Base-by-base conservation (phyloP, 2,329 filamentous ascomycete genomes). In the Sporothrix euskadiensis region DNA sequence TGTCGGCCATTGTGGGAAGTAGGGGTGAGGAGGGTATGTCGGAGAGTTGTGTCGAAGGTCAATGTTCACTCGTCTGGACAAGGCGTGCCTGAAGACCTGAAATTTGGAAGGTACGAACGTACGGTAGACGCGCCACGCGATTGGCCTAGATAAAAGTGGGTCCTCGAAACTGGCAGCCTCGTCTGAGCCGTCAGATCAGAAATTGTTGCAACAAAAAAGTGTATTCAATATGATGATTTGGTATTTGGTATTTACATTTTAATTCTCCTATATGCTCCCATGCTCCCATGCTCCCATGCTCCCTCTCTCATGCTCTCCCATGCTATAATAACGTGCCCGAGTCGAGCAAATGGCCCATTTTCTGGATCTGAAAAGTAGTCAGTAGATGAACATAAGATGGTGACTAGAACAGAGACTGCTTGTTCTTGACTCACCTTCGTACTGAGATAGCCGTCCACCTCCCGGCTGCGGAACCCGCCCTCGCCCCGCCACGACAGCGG, bases 381-480 rank as follows among this genome's bases (percentile, higher is more conserved):
- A 65, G 49, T 2, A 54, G 19, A 19, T 26, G 54, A 22, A 69
- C 19, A 56, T 2, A n/a, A 1, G 9, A 22, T n/a, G 44, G 56
- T 30, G 2, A 30, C 22, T 22, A 16, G 26, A 68, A 57, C 10
- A 52, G 4, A 12, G 19, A 39, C 9, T 10, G 26, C 35, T 1
- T 8, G 8, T 35, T 4, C 35, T 16, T 26, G 72, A 82, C 88
- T 80, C 80, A 95, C 94, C 90, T 99, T 99, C 2, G 96, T 98
- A 81, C 92, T 93, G 76, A 99, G 84, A 84, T 99, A 99, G 7
- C 93, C 94, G 78, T 97, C 94, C 65, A 98, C 92, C 83, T 99
- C 96, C 71, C 90, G 88, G 79, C 95, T 95, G 75, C 89, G 88
- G 75, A 98, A 93, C 0, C 96, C 96, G 56, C 91, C 91, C 77